Base-by-base conservation (phyloP, 192 early-diverging fungal genomes). In the Podila epicladia region DNA sequence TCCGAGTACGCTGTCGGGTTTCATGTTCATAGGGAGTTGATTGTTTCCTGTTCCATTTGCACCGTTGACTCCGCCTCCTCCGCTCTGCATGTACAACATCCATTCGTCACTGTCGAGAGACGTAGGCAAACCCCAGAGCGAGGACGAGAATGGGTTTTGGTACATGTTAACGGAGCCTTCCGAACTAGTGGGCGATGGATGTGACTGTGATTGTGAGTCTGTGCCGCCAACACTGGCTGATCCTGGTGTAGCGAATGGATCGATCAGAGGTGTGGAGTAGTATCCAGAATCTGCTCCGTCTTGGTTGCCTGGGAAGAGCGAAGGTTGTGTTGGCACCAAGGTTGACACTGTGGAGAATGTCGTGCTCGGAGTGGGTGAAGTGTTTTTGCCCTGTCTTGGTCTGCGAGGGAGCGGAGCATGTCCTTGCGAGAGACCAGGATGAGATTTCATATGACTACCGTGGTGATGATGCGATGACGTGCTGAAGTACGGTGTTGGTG, bases 71-170 rank as follows among this genome's bases (percentile, higher is more conserved):
- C 66, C 62, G 2, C 62, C 62, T 32, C 66, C 71, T 4, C 63
- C 45, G 31, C 73, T 80, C 62, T 80, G 77, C 77, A 80, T 80
- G 31, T 80, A 80, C 5, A 73, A 35, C 65, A 80, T 68, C 77
- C 77, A 80, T 9, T 80, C 77, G 9, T 80, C 77, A 24, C 4
- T 69, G 45, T 80, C 77, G 53, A 80, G 58, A 9, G 77, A 80
- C 17, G 77, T 80, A 9, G 77, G 77, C 15, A 80, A 58, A 28
- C 67, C 71, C 77, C 77, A 80, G 12, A 80, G 35, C 20, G 77
- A 80, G 9, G 77, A 72, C 12, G 77, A 80, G 37, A 80, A 80
- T 22, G 77, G 77, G 32, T 80, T 80, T 48, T 80, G 77, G 28
- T 37, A 73, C 12, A 32, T 4, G 32, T 60, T 48, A 32, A 65